A percentile compares a stretch with the other conserved stretches of the same genome.
phyloP scores from a whole-genome alignment of 345 rosid species.

The Hirschfeldia incana region DNA sequence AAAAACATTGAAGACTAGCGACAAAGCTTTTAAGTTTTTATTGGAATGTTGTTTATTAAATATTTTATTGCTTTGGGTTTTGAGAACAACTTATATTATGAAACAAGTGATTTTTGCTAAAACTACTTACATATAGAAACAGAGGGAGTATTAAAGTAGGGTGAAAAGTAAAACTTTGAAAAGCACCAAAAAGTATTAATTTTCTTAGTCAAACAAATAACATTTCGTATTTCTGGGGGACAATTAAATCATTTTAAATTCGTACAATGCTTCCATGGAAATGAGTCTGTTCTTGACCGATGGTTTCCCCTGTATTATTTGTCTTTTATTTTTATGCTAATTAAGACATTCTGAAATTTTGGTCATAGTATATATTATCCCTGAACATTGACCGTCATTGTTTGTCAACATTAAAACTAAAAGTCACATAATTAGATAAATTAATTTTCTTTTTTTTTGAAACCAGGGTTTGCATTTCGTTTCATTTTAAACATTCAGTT shows the following conservation, averaged over 20 bases:
- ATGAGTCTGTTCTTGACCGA: slow-evolving; percentile 40
- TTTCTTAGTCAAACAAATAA: not conserved
- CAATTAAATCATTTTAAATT: slow-evolving; percentile 15
- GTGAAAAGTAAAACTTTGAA: not conserved
- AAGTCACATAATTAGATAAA: not conserved
- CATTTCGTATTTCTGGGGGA: not conserved
- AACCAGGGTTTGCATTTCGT: not conserved
- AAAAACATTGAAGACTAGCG: no score
- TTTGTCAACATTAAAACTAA: not conserved
- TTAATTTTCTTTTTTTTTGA: not conserved
- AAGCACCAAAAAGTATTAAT: not conserved
- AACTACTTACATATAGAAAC: no score
- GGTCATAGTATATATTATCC: not conserved
- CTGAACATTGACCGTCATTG: not conserved
- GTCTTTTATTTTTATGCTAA: not conserved
- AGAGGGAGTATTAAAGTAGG: not conserved
- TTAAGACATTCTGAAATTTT: not conserved
- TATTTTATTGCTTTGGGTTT: no score
- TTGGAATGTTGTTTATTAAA: no score
- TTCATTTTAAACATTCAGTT: not conserved
- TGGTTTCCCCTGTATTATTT: not conserved
- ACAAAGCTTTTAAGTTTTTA: no score
- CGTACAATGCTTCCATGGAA: slow-evolving; percentile 36
- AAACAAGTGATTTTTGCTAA: no score
- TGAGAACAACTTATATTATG: no score